Percentiles rank a stretch among this genome's conserved stretches.
phyloP scores from a whole-genome alignment of 139 green algal species.

The Zygnema circumcarinatum region DNA sequence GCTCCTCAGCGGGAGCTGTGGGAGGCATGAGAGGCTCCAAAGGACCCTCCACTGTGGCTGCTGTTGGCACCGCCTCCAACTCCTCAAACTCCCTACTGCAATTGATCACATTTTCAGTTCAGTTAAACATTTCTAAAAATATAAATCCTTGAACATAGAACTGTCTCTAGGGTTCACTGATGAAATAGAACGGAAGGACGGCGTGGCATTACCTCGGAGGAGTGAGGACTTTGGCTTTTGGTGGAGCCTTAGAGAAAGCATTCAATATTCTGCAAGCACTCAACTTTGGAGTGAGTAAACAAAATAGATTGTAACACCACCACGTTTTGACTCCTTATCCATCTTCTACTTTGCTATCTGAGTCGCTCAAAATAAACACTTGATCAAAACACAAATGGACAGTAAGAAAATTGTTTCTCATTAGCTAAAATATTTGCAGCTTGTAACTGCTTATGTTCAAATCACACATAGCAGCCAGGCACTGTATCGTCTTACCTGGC shows the following conservation, averaged over 20 bases:
- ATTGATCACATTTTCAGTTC: too few species aligned
- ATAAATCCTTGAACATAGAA: not conserved
- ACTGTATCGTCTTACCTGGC: too few species aligned
- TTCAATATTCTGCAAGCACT: constrained; percentile 35
- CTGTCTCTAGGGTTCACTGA: not conserved
- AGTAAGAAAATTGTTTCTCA: too few species aligned
- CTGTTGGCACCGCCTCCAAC: constrained; percentile 19
- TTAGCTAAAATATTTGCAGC: too few species aligned
- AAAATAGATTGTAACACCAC: too few species aligned
- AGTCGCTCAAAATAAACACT: too few species aligned
- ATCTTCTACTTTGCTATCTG: too few species aligned
- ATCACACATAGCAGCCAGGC: too few species aligned
- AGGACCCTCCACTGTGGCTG: constrained; percentile 29
- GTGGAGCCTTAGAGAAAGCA: constrained; percentile 35
- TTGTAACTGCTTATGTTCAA: too few species aligned
- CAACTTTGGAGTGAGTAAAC: too few species aligned
- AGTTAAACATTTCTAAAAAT: not conserved
- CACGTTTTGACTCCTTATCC: too few species aligned
- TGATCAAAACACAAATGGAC: too few species aligned
- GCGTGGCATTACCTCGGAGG: not conserved
- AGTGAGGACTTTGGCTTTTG: constrained; percentile 15
- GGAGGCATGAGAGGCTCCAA: not conserved
- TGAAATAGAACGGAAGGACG: not conserved
- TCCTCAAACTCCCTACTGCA: constrained; percentile 16
- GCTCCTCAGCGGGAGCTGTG: not conserved